Percentiles rank a stretch among this genome's conserved stretches.
Evolutionary conservation across 495 filamentous ascomycete genomes (phyloP).

Genomic region (Annulohypoxylon maeteangense): DNA sequence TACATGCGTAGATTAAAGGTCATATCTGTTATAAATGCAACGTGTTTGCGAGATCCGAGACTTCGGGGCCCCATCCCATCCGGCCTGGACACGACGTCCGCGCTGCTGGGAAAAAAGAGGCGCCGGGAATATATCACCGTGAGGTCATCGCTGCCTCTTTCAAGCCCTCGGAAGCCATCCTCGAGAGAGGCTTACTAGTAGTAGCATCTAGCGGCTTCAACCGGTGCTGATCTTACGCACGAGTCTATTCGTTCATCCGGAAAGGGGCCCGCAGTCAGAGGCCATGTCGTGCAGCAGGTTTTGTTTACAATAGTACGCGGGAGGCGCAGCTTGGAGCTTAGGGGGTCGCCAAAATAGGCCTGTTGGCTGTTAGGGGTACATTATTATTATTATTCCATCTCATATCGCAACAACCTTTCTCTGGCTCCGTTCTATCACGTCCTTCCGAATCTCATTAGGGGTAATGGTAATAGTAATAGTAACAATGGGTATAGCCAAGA

Average conservation of each 20-base stretch:
- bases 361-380: constrained; percentile 27
- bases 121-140: constrained; percentile 14
- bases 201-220: constrained; percentile 6
- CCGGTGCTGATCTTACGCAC: constrained; percentile 21
- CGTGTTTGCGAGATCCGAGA: constrained; percentile 40
- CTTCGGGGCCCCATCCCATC: constrained; percentile 27
- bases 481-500: constrained; percentile 18
- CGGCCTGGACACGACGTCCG: constrained; percentile 34
- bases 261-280: constrained; percentile 28
- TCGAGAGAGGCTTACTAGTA: constrained; percentile 9
- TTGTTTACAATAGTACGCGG: constrained; percentile 35
- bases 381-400: constrained; percentile 28
- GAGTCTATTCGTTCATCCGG: constrained; percentile 35
- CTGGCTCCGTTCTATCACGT: constrained; percentile 10
- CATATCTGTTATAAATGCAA: constrained; percentile 40
- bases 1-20: constrained; percentile 36
- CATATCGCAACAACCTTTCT: constrained; percentile 4
- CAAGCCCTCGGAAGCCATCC: constrained; percentile 32
- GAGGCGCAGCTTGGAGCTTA: constrained; percentile 35
- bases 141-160: constrained; percentile 29
- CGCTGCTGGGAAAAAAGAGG: constrained; percentile 20
- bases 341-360: constrained; percentile 23
- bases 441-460: constrained; percentile 16
- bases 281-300: constrained; percentile 37
- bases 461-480: constrained; percentile 14